These are phyloP conservation scores for Phytopythium cucurbitacearum DNA, from an alignment of 352 stramenopile genomes.

Conservation along the genomic window DNA sequence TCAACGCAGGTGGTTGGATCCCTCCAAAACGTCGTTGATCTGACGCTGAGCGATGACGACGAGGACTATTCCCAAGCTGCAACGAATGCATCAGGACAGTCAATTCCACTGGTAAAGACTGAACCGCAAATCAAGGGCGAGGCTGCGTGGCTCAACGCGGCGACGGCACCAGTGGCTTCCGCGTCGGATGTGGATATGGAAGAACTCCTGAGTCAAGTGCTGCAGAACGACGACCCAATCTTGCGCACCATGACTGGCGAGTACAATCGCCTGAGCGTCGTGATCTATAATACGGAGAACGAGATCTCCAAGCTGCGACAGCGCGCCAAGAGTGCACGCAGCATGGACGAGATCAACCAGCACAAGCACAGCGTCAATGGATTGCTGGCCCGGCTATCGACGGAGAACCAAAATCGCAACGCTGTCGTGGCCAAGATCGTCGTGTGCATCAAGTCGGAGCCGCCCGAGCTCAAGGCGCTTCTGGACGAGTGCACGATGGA, in stretches of 20 bases:
- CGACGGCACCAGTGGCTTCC: conserved; percentile 7
- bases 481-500: conserved; percentile 27
- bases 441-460: conserved; percentile 43
- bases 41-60: conserved; percentile 31
- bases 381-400: conserved; percentile 16
- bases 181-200: conserved; percentile 22
- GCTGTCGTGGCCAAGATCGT: conserved; percentile 39
- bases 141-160: conserved; percentile 21
- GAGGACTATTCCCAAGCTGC: conserved; percentile 8
- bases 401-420: conserved; percentile 39
- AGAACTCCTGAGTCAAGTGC: conserved; percentile 22
- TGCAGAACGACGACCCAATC: conserved; percentile 49
- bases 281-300: conserved; percentile 44
- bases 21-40: conserved; percentile 17
- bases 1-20: too few relatives aligned
- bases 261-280: conserved; percentile 49
- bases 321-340: background rate
- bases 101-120: conserved; percentile 14
- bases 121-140: conserved; percentile 24
- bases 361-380: conserved; percentile 9
- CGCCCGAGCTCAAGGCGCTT: conserved; percentile 31
- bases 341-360: conserved; percentile 31
- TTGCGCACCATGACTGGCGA: conserved; percentile 45
- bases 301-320: conserved; percentile 19
- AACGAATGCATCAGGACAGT: background rate